Base-by-base conservation (phyloP, 768 basidiomycete genomes). In the Fomitopsis pulvina region DNA sequence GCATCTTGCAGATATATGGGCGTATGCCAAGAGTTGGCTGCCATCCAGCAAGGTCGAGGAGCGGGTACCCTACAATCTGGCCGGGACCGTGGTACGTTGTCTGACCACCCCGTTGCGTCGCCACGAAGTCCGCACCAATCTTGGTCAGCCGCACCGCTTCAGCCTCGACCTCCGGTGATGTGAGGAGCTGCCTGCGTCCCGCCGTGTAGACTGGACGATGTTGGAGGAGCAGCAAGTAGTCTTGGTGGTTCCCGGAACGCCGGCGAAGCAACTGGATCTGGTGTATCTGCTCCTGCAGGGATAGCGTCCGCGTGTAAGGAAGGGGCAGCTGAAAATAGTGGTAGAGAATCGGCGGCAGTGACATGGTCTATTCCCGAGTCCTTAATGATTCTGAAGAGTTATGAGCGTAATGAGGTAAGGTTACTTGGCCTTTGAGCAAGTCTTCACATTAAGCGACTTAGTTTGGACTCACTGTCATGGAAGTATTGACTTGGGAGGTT, bases 11-110 rank as follows among this genome's bases (percentile, higher is more conserved):
- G 37, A 98, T 85, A 64, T 96, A 98, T 55, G 85, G 82, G 42
- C 86, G 81, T 24, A 84, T 80, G 49, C 82, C 74, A 63, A 80
- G 72, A 45, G 84, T 71, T 7, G 93, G 90, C 40, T 78, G 71
- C 58, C 85, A 81, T 28, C 83, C 81, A n/a, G 80, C 80, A 18
- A 98, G 77, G 70, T 98, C 95, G 45, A 97, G 73, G 45, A 98
- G 74, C 2, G 93, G 92, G 64, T 99, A 99, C 25, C 93, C 96
- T 14, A 97, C 88, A 59, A 99, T 74, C 68, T 99, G 96, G 5
- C 96, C 96, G 1, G 96, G 94, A 0, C 96, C 96, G 65, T 99
- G 96, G 66, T 91, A 99, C 1, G 96, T 99, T 50, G 92, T 77
- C 68, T 97, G 85, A 2, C 96, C 96, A 12, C 96, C 96, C 47